Conservation (phyloP, 305 asterid genomes). For the Rubia tinctorum region DNA sequence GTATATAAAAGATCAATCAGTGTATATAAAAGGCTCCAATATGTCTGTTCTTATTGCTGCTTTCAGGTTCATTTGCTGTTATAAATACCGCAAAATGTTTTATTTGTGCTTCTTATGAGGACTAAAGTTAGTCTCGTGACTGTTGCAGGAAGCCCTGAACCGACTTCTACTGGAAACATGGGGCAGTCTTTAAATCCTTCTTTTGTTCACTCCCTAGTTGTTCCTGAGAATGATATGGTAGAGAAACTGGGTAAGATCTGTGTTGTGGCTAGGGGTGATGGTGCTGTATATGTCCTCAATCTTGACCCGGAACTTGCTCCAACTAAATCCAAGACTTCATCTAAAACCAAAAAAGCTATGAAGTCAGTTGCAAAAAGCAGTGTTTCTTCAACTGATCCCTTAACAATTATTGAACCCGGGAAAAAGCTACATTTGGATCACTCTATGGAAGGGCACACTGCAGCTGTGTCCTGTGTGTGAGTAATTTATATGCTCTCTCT, state of each 20-base stretch:
- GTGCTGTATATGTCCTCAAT: constrained; percentile 63
- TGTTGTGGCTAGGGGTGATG: constrained; percentile 89
- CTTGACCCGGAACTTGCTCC: constrained; percentile 52
- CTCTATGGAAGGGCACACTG: constrained; percentile 73
- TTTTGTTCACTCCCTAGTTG: constrained; percentile 68
- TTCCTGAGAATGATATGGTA: constrained; percentile 73
- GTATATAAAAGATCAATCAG: not conserved
- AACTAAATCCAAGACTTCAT: constrained; percentile 42
- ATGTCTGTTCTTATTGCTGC: not conserved
- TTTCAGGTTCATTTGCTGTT: not conserved
- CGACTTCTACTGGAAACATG: constrained; percentile 40
- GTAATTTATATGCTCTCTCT: constrained; percentile 21
- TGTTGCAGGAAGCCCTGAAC: constrained; percentile 30
- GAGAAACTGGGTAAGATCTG: constrained; percentile 78
- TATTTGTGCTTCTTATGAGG: not conserved
- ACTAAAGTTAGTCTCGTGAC: constrained; percentile 1
- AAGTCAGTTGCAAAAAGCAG: constrained; percentile 34
- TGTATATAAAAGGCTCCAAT: not conserved
- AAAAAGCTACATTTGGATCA: constrained; percentile 58
- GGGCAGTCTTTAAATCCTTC: constrained; percentile 89
- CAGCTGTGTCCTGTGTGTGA: constrained; percentile 94
- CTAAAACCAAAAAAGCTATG: constrained; percentile 40
- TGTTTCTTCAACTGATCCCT: constrained; percentile 27
- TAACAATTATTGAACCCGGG: constrained; percentile 22
- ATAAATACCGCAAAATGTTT: not conserved